phyloP scores from a whole-genome alignment of 768 basidiomycete genomes.

The Suillus placidus region DNA sequence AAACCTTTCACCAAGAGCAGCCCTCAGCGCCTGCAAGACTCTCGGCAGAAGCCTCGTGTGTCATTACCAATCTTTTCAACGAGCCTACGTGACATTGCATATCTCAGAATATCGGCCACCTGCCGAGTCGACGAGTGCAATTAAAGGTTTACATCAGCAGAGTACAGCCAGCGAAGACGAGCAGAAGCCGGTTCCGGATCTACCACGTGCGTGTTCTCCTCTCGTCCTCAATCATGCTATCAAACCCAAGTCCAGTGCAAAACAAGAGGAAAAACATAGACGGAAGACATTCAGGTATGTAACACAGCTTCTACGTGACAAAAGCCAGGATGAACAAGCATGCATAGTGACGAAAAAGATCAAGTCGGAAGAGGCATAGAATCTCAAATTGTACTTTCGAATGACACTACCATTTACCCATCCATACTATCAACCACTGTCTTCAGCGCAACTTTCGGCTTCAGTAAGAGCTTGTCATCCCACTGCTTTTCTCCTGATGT shows the following conservation, averaged over 20 bases:
- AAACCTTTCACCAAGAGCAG: background rate
- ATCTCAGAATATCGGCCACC: constrained; percentile 16
- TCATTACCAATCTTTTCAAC: background rate
- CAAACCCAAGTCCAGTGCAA: background rate
- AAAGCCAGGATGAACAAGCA: background rate
- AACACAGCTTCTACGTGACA: background rate
- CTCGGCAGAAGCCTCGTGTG: background rate
- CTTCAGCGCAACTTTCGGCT: constrained; percentile 43
- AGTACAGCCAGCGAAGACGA: background rate
- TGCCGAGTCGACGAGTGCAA: background rate
- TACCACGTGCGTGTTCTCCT: background rate
- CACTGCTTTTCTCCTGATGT: constrained; percentile 32
- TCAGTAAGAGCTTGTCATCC: constrained; percentile 37
- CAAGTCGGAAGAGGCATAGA: constrained; percentile 10
- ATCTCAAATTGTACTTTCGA: background rate
- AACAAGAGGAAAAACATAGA: constrained; percentile 6
- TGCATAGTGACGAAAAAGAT: constrained; percentile 9
- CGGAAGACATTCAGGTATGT: background rate
- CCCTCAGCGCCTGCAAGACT: background rate
- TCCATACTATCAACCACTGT: constrained; percentile 38
- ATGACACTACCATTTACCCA: constrained; percentile 19
- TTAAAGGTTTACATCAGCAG: constrained; percentile 1
- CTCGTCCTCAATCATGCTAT: background rate
- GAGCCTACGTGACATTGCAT: background rate
- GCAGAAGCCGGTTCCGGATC: background rate